Evolutionary conservation across 2,329 filamentous ascomycete species (phyloP), one percentile per base, ranked within the genome.

Genomic region (Camillea tinctor): DNA sequence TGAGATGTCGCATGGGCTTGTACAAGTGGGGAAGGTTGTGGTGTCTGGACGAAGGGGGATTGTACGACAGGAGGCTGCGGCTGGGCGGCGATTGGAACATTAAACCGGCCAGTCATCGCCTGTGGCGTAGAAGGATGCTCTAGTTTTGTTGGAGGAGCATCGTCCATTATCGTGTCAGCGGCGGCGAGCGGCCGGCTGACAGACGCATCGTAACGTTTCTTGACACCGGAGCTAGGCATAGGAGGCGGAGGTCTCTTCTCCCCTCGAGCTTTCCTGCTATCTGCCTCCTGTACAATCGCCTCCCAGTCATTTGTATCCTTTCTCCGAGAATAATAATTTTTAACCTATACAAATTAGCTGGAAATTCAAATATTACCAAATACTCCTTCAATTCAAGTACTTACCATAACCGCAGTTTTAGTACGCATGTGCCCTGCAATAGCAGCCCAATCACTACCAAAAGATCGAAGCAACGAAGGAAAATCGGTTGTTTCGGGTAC

Each of bases 341-440:
- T 88, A 22, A 89, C 86, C 86, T 88, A 69, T 66, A 59, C 52
- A 63, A 60, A 64, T 66, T 68, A 73, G 68, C 69, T 50, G 60
- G 58, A 52, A 13, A 50, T 21, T 6, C 1, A 21, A 54, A 22
- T 8, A 24, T 19, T n/a, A n/a, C n/a, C n/a, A 30, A 24, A 48
- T 50, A 8, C 8, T 51, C 49, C 19, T 9, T 19, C 8, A 20
- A 22, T 36, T 17, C 54, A 51, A 54, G 57, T 67, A 72, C 81
- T 73, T 80, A 91, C 91, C 91, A 95, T 95, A n/a, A 90, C 90
- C 58, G 89, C 84, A 19, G 91, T 94, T 76, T 94, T 94, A 4
- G 90, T 92, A 54, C 89, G 88, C 89, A 95, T 93, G 68, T 92
- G 87, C 55, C 81, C 81, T 49, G 91, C 89, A 74, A 94, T 94